Evolutionary conservation across 108 stramenopile genomes (phyloP), one percentile per base, ranked within the genome.

Genomic region (Cyclostephanos tholiformis): DNA sequence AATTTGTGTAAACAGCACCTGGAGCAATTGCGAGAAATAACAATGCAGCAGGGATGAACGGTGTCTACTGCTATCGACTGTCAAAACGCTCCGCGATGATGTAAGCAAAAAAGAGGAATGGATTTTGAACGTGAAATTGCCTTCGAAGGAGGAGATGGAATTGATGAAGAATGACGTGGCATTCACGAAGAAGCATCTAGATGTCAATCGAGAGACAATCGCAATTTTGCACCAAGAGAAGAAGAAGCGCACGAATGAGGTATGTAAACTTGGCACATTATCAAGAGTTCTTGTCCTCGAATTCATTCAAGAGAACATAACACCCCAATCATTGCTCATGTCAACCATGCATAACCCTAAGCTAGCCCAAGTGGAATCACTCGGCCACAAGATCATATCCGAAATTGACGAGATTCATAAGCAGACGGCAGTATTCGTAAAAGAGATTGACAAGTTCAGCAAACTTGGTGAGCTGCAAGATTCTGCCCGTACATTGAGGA

Each of bases 81-180:
- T 77, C 36, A 55, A 65, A 17, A 46, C 52, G 16, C 68, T 77
- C 23, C 51, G 30, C 32, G 12, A 39, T 63, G 76, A 77, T 51
- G 36, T 77, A 9, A 58, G 67, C 22, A 64, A 70, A 38, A 69
- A 19, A 27, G 27, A 30, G 8, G 67, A 26, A 8, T 26, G 16
- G 29, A 26, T 51, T 22, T 49, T n/a, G 36, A 27, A 62, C 26
- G 29, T 63, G 60, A 20, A 39, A 48, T 48, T 76, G 35, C 75
- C 75, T 63, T 69, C 75, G 46, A 62, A 69, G 52, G 67, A 63
- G 3, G 75, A 76, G 52, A 32, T 76, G 23, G 52, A 69, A 10
- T 43, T 76, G 30, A 68, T 76, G 67, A 51, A 63, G 39, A 26
- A 69, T 19, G 75, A 76, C 35, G 67, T 76, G 22, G 39, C 48